phyloP scores from a whole-genome alignment of 805 yeast genomes.

The Lipomyces starkeyi region DNA sequence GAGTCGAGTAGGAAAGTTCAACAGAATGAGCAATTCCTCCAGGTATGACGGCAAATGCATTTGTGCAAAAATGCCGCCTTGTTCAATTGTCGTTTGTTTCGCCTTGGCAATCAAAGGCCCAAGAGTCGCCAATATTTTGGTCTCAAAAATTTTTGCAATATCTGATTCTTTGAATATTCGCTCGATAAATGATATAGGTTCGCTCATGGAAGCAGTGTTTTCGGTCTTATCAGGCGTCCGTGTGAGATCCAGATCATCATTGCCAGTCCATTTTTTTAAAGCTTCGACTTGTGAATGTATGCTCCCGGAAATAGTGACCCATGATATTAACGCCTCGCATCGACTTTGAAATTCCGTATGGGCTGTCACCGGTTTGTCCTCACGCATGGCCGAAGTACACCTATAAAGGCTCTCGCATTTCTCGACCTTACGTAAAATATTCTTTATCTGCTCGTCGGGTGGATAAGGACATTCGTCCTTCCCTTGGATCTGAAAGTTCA shows the following conservation, averaged over 20 bases:
- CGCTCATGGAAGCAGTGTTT: conserved; percentile 55
- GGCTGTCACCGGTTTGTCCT: conserved; percentile 74
- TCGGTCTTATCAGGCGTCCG: conserved; percentile 45
- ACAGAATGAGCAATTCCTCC: conserved; percentile 65
- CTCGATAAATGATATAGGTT: conserved; percentile 79
- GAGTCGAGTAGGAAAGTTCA: conserved; percentile 77
- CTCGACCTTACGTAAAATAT: conserved; percentile 64
- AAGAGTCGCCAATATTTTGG: conserved; percentile 68
- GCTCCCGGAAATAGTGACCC: conserved; percentile 78
- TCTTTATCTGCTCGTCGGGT: conserved; percentile 56
- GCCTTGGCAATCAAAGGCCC: conserved; percentile 86
- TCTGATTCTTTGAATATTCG: conserved; percentile 71
- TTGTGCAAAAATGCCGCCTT: conserved; percentile 64
- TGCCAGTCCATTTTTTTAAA: conserved; percentile 82
- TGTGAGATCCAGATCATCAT: conserved; percentile 72
- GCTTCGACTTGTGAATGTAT: conserved; percentile 65
- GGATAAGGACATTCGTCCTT: conserved; percentile 43
- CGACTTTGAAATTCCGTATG: conserved; percentile 66
- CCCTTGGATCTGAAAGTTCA: conserved; percentile 64
- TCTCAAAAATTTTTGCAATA: conserved; percentile 60
- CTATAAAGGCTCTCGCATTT: conserved; percentile 79
- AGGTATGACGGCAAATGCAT: conserved; percentile 77
- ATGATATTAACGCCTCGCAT: conserved; percentile 79
- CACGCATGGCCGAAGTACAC: conserved; percentile 74
- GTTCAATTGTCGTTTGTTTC: conserved; percentile 68